These are phyloP conservation scores for Backusella parvicylindrica DNA, from an alignment of 192 early-diverging fungal genomes.

Conservation along the genomic window DNA sequence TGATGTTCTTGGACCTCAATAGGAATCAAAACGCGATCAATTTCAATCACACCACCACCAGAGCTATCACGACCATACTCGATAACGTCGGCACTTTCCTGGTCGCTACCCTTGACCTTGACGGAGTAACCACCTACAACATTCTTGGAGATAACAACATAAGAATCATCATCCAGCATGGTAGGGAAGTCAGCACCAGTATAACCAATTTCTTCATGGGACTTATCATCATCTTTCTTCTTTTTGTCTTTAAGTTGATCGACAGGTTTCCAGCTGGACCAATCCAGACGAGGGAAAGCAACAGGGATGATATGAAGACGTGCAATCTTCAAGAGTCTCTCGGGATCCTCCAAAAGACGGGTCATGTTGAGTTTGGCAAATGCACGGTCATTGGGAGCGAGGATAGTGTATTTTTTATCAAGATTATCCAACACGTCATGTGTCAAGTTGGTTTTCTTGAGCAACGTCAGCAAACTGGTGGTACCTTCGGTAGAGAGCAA, in stretches of 20 bases:
- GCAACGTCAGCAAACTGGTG: slow-evolving; percentile 32
- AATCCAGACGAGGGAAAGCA: slow-evolving; percentile 6
- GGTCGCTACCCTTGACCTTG: slow-evolving; percentile 13
- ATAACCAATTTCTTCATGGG: background rate
- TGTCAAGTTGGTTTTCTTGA: slow-evolving; percentile 39
- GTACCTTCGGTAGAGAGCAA: slow-evolving; percentile 39
- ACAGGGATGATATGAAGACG: slow-evolving; percentile 63
- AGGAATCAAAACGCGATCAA: slow-evolving; percentile 25
- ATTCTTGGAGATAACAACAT: slow-evolving; percentile 8
- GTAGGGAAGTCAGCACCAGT: slow-evolving; percentile 24
- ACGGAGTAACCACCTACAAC: slow-evolving; percentile 8
- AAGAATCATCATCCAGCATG: slow-evolving; percentile 7
- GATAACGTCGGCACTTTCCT: slow-evolving; percentile 16
- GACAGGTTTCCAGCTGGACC: background rate
- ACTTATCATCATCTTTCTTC: background rate
- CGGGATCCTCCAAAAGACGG: slow-evolving; percentile 27
- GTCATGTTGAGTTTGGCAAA: slow-evolving; percentile 43
- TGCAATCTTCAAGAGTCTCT: slow-evolving; percentile 47
- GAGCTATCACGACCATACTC: slow-evolving; percentile 14
- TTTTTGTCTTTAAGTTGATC: background rate
- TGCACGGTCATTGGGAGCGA: slow-evolving; percentile 50
- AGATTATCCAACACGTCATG: slow-evolving; percentile 31
- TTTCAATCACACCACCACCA: slow-evolving; percentile 31
- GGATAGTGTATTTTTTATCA: slow-evolving; percentile 38
- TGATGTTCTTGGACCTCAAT: background rate